A percentile compares a stretch with the other conserved stretches of the same genome.
phyloP scores from a whole-genome alignment of 495 filamentous ascomycete genomes.

The Daldinia concentrica region DNA sequence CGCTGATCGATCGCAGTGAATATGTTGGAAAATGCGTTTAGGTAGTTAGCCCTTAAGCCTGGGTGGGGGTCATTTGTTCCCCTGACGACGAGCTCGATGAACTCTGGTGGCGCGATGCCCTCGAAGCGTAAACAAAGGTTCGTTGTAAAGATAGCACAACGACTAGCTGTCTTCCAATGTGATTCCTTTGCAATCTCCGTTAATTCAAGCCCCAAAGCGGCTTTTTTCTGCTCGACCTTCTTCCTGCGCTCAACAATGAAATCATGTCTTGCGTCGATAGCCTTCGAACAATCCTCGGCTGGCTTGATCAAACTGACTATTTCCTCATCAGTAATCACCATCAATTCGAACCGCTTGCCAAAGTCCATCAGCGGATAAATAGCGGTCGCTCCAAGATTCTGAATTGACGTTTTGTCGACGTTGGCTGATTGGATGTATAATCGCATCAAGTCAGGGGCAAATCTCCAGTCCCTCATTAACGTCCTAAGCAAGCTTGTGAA shows the following conservation, averaged over 20 bases:
- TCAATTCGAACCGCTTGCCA: conserved; percentile 81
- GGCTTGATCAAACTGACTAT: conserved; percentile 79
- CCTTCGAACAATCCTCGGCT: conserved; percentile 66
- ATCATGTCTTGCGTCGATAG: conserved; percentile 72
- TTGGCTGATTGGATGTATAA: conserved; percentile 89
- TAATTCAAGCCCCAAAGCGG: conserved; percentile 79
- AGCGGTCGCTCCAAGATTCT: conserved; percentile 83
- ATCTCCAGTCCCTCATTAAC: conserved; percentile 89
- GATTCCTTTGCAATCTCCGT: conserved; percentile 77
- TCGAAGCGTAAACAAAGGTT: conserved; percentile 91
- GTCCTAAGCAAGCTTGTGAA: conserved; percentile 91
- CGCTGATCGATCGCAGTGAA: conserved; percentile 87
- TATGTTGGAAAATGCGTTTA: conserved; percentile 77
- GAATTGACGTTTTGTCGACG: conserved; percentile 92
- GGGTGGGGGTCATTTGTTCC: conserved; percentile 93
- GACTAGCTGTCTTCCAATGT: conserved; percentile 95
- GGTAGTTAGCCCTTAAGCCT: conserved; percentile 80
- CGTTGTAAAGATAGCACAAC: conserved; percentile 87
- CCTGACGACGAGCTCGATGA: conserved; percentile 83
- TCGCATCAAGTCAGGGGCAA: conserved; percentile 83
- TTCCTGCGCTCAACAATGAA: conserved; percentile 77
- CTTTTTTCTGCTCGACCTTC: conserved; percentile 83
- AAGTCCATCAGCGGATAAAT: conserved; percentile 91
- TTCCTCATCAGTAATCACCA: conserved; percentile 83
- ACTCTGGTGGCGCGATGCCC: conserved; percentile 77